These are phyloP conservation scores for Astrothelium macrocarpum DNA, from an alignment of 495 filamentous ascomycete genomes.

Conservation along the genomic window DNA sequence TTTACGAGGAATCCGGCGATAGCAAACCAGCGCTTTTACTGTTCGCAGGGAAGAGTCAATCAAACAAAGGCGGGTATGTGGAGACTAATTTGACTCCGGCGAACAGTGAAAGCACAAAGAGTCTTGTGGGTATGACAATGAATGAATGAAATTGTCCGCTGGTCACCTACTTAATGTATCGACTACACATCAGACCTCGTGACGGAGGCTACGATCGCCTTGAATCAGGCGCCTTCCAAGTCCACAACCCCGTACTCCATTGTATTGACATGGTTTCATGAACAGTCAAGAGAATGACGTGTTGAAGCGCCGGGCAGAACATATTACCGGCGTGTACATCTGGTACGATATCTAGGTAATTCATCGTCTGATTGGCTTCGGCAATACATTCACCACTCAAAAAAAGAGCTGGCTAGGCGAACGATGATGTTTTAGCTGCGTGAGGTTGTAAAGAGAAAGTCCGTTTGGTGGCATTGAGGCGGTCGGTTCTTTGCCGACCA, in stretches of 20 bases:
- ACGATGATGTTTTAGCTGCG: not conserved
- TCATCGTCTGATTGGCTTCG: not conserved
- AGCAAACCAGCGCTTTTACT: not conserved
- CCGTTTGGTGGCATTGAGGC: not conserved
- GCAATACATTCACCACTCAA: not conserved
- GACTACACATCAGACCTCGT: not conserved
- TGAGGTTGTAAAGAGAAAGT: not conserved
- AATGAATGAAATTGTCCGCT: not conserved
- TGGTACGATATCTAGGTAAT: not conserved
- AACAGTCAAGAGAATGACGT: not conserved
- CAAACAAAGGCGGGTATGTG: not conserved
- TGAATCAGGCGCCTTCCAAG: slow-evolving; percentile 3
- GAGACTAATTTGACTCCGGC: not conserved
- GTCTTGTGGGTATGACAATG: not conserved
- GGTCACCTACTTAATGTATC: not conserved
- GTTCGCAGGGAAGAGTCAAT: not conserved
- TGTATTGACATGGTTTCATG: not conserved
- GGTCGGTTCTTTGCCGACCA: not conserved
- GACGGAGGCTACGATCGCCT: not conserved
- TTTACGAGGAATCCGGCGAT: not conserved
- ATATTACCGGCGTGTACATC: not conserved
- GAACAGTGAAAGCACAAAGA: not conserved
- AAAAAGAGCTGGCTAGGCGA: not conserved
- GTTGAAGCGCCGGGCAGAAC: not conserved
- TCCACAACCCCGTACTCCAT: not conserved